These are phyloP conservation scores for Suillus alpinus DNA, from an alignment of 768 basidiomycete genomes.

Conservation along the genomic window DNA sequence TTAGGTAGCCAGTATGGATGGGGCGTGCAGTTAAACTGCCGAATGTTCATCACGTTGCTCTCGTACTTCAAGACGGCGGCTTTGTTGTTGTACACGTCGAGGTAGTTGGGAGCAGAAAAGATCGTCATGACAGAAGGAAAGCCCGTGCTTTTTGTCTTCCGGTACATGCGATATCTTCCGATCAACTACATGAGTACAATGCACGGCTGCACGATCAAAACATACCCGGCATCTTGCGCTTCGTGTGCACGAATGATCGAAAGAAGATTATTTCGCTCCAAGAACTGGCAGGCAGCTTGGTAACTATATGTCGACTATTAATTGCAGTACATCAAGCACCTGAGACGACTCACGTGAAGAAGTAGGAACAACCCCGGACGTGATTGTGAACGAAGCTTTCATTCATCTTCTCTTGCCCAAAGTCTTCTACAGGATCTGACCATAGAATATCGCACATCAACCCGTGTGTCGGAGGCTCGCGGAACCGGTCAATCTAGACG, in stretches of 20 bases:
- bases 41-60: slow-evolving; percentile 97
- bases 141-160: slow-evolving; percentile 96
- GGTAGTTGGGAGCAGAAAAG: slow-evolving; percentile 96
- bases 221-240: slow-evolving; percentile 96
- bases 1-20: slow-evolving; percentile 99
- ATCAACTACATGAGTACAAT: not conserved
- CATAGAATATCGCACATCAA: slow-evolving; percentile 99
- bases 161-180: slow-evolving; percentile 92
- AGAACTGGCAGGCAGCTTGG: slow-evolving; percentile 94
- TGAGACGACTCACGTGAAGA: slow-evolving; percentile 64
- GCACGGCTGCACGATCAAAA: not conserved
- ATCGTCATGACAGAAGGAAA: slow-evolving; percentile 99
- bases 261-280: slow-evolving; percentile 94
- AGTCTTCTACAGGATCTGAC: slow-evolving; percentile 98
- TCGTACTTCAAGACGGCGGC: slow-evolving; percentile 99
- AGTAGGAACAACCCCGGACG: slow-evolving; percentile 95
- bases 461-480: slow-evolving; percentile 95
- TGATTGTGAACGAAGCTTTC: slow-evolving; percentile 96
- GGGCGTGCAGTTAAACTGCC: slow-evolving; percentile 95
- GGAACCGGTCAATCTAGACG: slow-evolving; percentile 89
- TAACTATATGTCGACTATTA: slow-evolving; percentile 53
- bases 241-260: slow-evolving; percentile 98
- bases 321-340: not conserved
- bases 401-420: slow-evolving; percentile 87
- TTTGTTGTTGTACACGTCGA: slow-evolving; percentile 99